Conservation (phyloP, 2,329 filamentous ascomycete genomes). For the Xylaria polymorpha region DNA sequence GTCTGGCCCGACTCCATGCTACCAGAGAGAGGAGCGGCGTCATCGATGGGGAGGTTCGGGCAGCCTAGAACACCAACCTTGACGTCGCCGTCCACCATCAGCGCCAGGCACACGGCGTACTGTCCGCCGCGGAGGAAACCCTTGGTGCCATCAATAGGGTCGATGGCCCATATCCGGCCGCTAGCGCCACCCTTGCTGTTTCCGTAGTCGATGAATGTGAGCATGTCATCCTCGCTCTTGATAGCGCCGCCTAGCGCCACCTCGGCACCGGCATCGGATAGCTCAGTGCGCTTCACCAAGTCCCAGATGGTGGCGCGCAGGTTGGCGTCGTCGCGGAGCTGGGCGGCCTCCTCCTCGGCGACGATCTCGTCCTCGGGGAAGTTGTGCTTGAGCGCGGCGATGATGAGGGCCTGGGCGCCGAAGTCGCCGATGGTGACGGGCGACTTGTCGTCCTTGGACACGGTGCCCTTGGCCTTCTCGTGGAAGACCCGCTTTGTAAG, state of each 20-base stretch:
- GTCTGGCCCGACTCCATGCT: constrained; percentile 80
- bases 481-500: constrained; percentile 83
- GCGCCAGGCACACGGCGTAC: constrained; percentile 92
- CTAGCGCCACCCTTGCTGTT: constrained; percentile 76
- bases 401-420: constrained; percentile 96
- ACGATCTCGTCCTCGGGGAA: constrained; percentile 94
- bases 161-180: constrained; percentile 93
- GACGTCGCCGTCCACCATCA: constrained; percentile 93
- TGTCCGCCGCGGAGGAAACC: constrained; percentile 96
- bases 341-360: constrained; percentile 91
- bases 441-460: constrained; percentile 94
- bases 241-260: constrained; percentile 76
- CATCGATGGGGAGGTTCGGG: constrained; percentile 92
- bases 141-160: constrained; percentile 98
- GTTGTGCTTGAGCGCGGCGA: constrained; percentile 85
- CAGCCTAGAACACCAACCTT: constrained; percentile 95
- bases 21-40: constrained; percentile 75
- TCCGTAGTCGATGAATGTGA: constrained; percentile 74
- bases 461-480: constrained; percentile 92
- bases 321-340: constrained; percentile 76
- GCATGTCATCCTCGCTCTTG: constrained; percentile 72
- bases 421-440: constrained; percentile 99
- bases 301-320: constrained; percentile 85
- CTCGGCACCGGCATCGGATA: constrained; percentile 74
- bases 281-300: constrained; percentile 77